Base-by-base conservation (phyloP, 306 rosid species). In the Acmispon strigosus region DNA sequence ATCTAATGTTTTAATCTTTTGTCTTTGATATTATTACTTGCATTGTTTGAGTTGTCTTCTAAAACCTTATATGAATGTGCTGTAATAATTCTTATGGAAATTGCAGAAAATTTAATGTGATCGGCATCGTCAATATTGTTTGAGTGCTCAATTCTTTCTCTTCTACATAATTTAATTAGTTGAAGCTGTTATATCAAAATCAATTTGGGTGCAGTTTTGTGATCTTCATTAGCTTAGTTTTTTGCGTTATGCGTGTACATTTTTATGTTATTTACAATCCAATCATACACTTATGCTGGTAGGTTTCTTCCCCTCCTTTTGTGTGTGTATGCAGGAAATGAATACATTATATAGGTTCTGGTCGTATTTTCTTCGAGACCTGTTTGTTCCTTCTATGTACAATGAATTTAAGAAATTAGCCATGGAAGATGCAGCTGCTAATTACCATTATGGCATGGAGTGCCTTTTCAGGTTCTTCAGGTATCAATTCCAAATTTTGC, bases 391-490 rank as follows among this genome's bases (percentile, higher is more conserved):
- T 69, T 84, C 92, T 7, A 94, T 94, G 97, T 91, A 94, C 62
- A 71, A 87, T 2, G 96, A 94, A 69, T 94, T 94, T 75, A 87
- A 74, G 80, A 94, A 87, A 77, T 81, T 83, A 71, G 99, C 99
- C 13, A 77, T 72, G 74, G 99, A 94, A 78, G 99, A 94, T 72
- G 96, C 97, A 36, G 85, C 88, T 72, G 89, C 96, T 12, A 87
- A 86, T 81, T 94, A 94, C 84, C 77, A 89, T 81, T 94, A 94
- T 79, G 99, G 99, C 54, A 78, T 94, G 5, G 97, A 94, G 81
- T 94, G 99, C 85, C 97, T 94, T 74, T 94, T 91, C 87, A 87
- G 99, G 84, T 87, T 94, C 79, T 94, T 86, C 78, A 94, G 99
- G 99, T 94, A 88, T 72, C 24, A 32, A 27, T 66, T 51, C 64